Evolutionary conservation across 805 yeast species (phyloP).

Genomic region (Phaffomyces antillensis): DNA sequence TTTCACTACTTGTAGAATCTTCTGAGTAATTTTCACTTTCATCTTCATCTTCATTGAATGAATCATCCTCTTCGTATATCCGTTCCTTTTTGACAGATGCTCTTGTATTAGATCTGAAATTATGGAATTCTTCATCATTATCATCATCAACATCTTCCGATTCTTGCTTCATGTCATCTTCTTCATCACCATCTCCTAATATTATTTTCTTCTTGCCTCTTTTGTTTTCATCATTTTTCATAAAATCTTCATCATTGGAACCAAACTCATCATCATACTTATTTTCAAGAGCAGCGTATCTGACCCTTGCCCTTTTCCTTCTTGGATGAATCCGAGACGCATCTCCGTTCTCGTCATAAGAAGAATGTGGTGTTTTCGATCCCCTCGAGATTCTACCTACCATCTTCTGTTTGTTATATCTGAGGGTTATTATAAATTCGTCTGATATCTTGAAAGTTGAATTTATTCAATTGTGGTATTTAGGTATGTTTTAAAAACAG

Average conservation of each 20-base stretch:
- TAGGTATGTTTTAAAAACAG: too few relatives aligned
- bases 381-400: constrained; percentile 2
- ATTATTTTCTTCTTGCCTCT: background rate
- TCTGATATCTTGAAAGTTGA: constrained; percentile 5
- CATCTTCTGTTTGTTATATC: constrained; percentile 8
- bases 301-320: constrained; percentile 25
- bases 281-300: constrained; percentile 30
- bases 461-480: background rate
- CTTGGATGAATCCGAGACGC: constrained; percentile 22
- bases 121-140: constrained; percentile 4
- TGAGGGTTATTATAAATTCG: constrained; percentile 8
- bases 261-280: constrained; percentile 25
- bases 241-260: constrained; percentile 4
- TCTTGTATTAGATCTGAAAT: constrained; percentile 5
- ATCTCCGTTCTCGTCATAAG: constrained; percentile 7
- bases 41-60: constrained; percentile 35
- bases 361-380: constrained; percentile 3
- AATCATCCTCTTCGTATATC: constrained; percentile 26
- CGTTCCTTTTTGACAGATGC: background rate
- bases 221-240: constrained; percentile 1
- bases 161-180: constrained; percentile 2
- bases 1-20: constrained; percentile 9
- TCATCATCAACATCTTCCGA: background rate
- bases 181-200: background rate
- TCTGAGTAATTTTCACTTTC: constrained; percentile 13